A percentile compares a stretch with the other conserved stretches of the same genome.
phyloP scores from a whole-genome alignment of 768 basidiomycete genomes.

The Suillus americanus region DNA sequence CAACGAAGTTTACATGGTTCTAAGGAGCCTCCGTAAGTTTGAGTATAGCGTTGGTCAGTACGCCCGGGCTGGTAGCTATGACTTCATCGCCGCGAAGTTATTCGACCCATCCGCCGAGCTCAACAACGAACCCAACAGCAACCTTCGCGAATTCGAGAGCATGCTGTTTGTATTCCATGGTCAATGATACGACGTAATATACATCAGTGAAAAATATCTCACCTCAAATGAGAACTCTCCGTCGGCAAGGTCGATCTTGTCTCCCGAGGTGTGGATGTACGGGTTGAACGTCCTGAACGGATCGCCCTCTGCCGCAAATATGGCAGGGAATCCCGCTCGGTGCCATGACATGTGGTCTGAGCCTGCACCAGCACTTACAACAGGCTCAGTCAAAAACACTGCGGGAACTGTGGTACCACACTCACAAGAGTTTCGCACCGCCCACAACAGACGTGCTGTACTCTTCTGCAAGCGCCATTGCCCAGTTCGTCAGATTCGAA shows the following conservation, averaged over 20 bases:
- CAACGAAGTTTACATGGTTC: background rate
- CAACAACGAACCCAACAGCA: conserved; percentile 56
- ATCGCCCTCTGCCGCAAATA: conserved; percentile 45
- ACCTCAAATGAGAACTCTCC: conserved; percentile 46
- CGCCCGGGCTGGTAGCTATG: background rate
- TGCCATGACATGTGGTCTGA: conserved; percentile 51
- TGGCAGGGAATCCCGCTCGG: conserved; percentile 39
- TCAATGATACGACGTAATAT: background rate
- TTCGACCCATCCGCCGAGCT: conserved; percentile 34
- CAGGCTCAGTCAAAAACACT: background rate
- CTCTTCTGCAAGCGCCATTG: conserved; percentile 33
- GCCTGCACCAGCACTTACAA: conserved; percentile 37
- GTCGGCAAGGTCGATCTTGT: conserved; percentile 21
- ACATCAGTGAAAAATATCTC: background rate
- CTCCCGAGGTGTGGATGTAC: conserved; percentile 36
- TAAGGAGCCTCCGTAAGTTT: background rate
- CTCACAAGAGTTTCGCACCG: conserved; percentile 32
- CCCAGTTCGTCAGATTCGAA: conserved; percentile 43
- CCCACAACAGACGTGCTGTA: conserved; percentile 19
- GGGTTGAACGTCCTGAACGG: conserved; percentile 43
- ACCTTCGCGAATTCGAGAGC: conserved; percentile 63
- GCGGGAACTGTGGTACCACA: background rate
- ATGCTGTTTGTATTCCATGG: conserved; percentile 44
- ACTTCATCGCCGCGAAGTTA: conserved; percentile 1
- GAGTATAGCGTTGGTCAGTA: background rate